Conservation (phyloP, 2,329 filamentous ascomycete genomes). For the Fusarium robinianum region DNA sequence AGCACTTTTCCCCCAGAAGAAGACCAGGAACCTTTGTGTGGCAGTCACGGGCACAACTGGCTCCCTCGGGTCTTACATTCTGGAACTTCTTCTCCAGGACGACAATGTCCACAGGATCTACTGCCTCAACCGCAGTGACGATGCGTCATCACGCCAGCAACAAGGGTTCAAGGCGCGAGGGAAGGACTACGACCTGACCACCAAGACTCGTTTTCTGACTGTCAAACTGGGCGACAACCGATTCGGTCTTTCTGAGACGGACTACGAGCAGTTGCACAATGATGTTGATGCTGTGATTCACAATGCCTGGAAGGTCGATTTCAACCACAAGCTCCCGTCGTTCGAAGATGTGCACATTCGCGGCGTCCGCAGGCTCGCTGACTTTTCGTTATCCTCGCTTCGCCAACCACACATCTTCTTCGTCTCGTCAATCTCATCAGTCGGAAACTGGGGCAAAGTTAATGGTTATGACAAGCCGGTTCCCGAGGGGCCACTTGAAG, state of each 20-base stretch:
- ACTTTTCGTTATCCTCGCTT: slow-evolving; percentile 44
- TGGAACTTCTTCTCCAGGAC: slow-evolving; percentile 41
- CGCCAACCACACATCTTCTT: slow-evolving; percentile 46
- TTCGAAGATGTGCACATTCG: slow-evolving; percentile 57
- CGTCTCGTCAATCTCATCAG: slow-evolving; percentile 49
- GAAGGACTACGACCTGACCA: slow-evolving; percentile 41
- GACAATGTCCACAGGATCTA: slow-evolving; percentile 31
- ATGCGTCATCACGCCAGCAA: slow-evolving; percentile 45
- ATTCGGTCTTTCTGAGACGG: slow-evolving; percentile 51
- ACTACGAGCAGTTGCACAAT: slow-evolving; percentile 17
- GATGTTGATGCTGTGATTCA: slow-evolving; percentile 49
- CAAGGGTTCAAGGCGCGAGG: slow-evolving; percentile 45
- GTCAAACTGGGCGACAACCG: slow-evolving; percentile 52
- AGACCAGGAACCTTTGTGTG: too few relatives aligned
- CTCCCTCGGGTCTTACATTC: slow-evolving; percentile 80
- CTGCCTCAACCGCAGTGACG: slow-evolving; percentile 41
- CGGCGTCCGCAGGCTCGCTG: slow-evolving; percentile 55
- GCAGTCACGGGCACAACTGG: slow-evolving; percentile 88
- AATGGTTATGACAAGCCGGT: too few relatives aligned
- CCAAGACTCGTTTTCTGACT: slow-evolving; percentile 53
- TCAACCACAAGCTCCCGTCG: slow-evolving; percentile 52
- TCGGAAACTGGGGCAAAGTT: slow-evolving; percentile 40
- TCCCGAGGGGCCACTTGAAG: slow-evolving; percentile 46
- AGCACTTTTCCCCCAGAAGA: too few relatives aligned
- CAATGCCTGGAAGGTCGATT: slow-evolving; percentile 57